These are phyloP conservation scores for Cytospora chrysosperma DNA, from an alignment of 2,329 filamentous ascomycete species.

Conservation along the genomic window DNA sequence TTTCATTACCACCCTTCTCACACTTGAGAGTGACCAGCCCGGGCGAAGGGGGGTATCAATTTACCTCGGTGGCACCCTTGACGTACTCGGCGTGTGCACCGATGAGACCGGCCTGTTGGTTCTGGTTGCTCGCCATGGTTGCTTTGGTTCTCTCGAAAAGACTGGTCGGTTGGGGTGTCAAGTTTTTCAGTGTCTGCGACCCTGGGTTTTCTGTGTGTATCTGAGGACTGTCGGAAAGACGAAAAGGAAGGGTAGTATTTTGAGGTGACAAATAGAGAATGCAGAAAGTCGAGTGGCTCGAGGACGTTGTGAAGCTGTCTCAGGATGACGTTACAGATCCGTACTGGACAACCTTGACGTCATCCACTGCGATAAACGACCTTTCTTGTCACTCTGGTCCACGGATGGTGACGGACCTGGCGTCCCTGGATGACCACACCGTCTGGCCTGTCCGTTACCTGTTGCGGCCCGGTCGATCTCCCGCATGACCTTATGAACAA, in stretches of 20 bases:
- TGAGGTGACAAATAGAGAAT: too few species aligned
- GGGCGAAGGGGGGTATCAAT: background rate
- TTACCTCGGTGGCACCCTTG: constrained; percentile 66
- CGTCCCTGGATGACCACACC: background rate
- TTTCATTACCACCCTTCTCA: too few species aligned
- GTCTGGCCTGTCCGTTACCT: background rate
- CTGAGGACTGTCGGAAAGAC: background rate
- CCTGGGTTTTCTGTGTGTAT: background rate
- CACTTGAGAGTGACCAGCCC: background rate
- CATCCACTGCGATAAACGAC: constrained; percentile 4
- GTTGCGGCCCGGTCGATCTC: constrained; percentile 14
- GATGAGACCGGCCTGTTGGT: constrained; percentile 57
- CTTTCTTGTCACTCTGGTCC: background rate
- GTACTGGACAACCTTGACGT: constrained; percentile 15
- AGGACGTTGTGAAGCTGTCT: constrained; percentile 1
- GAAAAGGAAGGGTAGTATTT: too few species aligned
- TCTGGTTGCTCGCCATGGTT: constrained; percentile 25
- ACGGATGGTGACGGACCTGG: background rate
- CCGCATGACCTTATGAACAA: background rate
- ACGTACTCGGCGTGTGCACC: constrained; percentile 65
- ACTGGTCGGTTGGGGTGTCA: background rate
- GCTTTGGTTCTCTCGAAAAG: background rate
- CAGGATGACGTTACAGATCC: constrained; percentile 22
- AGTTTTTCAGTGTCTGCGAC: background rate
- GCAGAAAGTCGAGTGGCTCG: background rate